Evolutionary conservation across 257 asterid genomes (phyloP), one percentile per base, ranked within the genome.

Genomic region (Solanum boliviense): DNA sequence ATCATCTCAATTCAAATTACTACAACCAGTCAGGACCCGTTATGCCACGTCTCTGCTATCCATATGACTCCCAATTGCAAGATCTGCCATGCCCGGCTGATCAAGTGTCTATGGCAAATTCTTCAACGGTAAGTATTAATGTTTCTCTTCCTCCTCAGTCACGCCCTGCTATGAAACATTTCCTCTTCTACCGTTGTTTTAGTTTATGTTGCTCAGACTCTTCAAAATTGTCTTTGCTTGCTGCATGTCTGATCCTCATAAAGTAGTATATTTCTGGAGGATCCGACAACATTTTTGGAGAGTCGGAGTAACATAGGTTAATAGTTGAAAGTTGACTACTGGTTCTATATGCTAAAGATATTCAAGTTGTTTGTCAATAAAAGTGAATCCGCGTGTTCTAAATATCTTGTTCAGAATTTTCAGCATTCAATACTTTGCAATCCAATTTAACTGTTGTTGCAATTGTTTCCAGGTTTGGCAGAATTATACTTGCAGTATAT

Each of bases 21-120:
- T 97, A 90, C 91, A 97, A 97, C 58, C 99, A 97, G 87, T 95
- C 99, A 0, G 99, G 99, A 23, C 97, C 98, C 0, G 5, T 86
- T 31, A 83, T 97, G 72, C 98, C 96, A 74, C 94, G 89, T 31
- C 98, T 97, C 88, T 97, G 99, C 88, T 94, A 94, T 86, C 99
- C 98, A 21, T 97, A 95, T 36, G 96, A 94, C 60, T 87, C 98
- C 35, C 94, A 88, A 86, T 93, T 96, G 85, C 98, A 93, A 84
- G 95, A 95, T 88, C 98, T 92, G 6, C 72, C 87, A 6, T 97
- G 99, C 88, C 91, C 96, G 0, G 89, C 90, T 46, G 90, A 89
- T 76, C 98, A 97, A 88, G 92, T 95, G 46, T 91, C 98, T 4
- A 90, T 94, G 93, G 94, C 90, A 31, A 96, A 95, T 86, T 97